Evolutionary conservation across 2,329 filamentous ascomycete species (phyloP), one percentile per base, ranked within the genome.

Genomic region (Diaporthe vaccinii): DNA sequence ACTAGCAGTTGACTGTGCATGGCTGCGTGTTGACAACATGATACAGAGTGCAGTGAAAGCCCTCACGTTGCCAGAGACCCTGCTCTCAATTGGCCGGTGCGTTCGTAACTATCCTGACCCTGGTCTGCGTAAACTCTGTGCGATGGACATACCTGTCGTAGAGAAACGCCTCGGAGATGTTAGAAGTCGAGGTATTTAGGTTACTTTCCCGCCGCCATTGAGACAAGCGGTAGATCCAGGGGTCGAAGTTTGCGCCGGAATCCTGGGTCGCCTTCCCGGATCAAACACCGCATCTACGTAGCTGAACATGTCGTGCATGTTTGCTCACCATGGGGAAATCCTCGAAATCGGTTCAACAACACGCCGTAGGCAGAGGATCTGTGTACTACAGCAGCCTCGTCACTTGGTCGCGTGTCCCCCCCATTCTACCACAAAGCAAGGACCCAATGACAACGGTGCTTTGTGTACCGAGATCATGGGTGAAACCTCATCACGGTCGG

Each of bases 401-500:
- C 65, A 22, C n/a, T 28, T 69, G 65, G 65, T 69, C 65, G 65
- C 49, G 65, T 55, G 65, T 34, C 5, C 65, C 4, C 10, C 36
- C 59, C 39, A 20, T 28, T 44, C 59, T 9, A 41, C 39, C n/a
- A 17, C 46, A 25, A 22, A 46, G 22, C 44, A 12, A 36, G 34
- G 28, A 15, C 22, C 65, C 65, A 69, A 55, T 69, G 31, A 7
- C 31, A 55, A 15, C 15, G 36, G 22, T 39, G n/a, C 4, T 4
- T 12, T n/a, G 34, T 68, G 65, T 55, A 69, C 65, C 65, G 65
- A 69, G 49, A 69, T 69, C 12, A n/a, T 69, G 65, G 65, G 34
- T 69, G 65, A 69, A 69, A 69, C 49, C 22, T 6, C 65, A 10
- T 31, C 65, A 55, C 25, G 9, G 65, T 55, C 34, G 34, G 46